These are phyloP conservation scores for Penicillium paxilli DNA, from an alignment of 495 filamentous ascomycete genomes.

Conservation along the genomic window DNA sequence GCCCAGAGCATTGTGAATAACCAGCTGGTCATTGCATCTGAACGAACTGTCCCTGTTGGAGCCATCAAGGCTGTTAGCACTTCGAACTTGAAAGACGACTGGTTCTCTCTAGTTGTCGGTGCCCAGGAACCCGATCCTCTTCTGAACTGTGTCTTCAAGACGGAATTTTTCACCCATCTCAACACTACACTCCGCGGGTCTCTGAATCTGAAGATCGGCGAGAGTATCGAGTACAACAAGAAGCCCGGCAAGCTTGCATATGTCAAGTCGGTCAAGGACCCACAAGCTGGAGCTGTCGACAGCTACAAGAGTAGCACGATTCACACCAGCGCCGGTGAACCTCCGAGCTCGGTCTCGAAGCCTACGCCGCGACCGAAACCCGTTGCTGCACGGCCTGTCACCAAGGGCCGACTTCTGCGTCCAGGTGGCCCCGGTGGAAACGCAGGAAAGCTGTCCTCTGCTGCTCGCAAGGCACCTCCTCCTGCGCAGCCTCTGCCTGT, in stretches of 20 bases:
- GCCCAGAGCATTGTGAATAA: constrained; percentile 80
- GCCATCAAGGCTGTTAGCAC: constrained; percentile 82
- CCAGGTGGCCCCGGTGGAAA: constrained; percentile 85
- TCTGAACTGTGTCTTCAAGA: constrained; percentile 91
- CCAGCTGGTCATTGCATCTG: constrained; percentile 75
- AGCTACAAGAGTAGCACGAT: constrained; percentile 92
- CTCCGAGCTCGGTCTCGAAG: constrained; percentile 76
- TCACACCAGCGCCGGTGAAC: constrained; percentile 82
- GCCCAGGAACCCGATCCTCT: constrained; percentile 92
- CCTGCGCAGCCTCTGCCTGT: constrained; percentile 29
- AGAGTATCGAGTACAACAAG: constrained; percentile 92
- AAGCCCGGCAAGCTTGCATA: constrained; percentile 90
- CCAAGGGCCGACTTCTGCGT: constrained; percentile 79
- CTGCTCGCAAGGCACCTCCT: constrained; percentile 38
- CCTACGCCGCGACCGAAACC: constrained; percentile 85
- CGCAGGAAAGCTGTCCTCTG: constrained; percentile 66
- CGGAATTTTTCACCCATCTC: constrained; percentile 93
- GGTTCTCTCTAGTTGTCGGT: constrained; percentile 90
- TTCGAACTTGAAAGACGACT: constrained; percentile 85
- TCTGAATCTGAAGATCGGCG: constrained; percentile 77
- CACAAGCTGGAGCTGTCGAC: constrained; percentile 66
- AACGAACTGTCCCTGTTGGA: constrained; percentile 78
- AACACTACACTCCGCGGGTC: constrained; percentile 71
- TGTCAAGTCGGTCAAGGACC: constrained; percentile 89
- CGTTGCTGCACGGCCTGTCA: constrained; percentile 85